phyloP scores from a whole-genome alignment of 1,139 yeast species.

The Debaryomyces nepalensis region DNA sequence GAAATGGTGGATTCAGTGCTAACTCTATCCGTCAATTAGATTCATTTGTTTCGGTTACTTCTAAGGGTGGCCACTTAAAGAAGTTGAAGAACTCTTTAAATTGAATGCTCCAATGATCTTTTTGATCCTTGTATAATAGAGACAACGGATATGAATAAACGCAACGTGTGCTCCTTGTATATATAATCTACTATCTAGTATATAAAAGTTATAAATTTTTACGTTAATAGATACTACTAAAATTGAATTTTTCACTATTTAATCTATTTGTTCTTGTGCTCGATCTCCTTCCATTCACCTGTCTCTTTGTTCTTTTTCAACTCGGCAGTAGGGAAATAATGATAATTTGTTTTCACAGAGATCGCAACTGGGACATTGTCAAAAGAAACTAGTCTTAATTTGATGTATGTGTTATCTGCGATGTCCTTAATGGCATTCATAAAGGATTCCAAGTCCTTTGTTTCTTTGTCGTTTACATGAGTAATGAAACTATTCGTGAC shows the following conservation, averaged over 20 bases:
- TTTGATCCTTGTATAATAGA: constrained; percentile 1
- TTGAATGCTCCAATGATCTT: neutral
- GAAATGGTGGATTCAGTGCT: constrained; percentile 86
- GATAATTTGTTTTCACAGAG: constrained; percentile 85
- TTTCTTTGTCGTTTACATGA: constrained; percentile 79
- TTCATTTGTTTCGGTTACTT: constrained; percentile 62
- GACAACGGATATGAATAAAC: neutral
- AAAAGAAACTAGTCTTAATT: constrained; percentile 78
- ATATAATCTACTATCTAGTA: constrained; percentile 3
- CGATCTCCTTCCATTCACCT: constrained; percentile 58
- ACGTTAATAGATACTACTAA: constrained; percentile 1
- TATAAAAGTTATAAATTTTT: constrained; percentile 2
- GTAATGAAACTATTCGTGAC: constrained; percentile 84
- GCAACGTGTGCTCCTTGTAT: constrained; percentile 6
- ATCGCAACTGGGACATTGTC: constrained; percentile 87
- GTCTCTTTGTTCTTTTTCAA: constrained; percentile 49
- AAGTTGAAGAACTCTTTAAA: constrained; percentile 47
- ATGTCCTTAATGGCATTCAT: constrained; percentile 64
- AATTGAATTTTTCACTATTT: neutral
- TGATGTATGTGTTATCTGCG: constrained; percentile 80
- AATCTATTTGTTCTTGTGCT: constrained; percentile 16
- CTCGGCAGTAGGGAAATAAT: constrained; percentile 86
- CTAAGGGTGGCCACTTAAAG: constrained; percentile 54
- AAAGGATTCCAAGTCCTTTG: constrained; percentile 70
- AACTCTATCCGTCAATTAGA: constrained; percentile 66